These are phyloP conservation scores for Zoysia matrella DNA, from an alignment of 202 grass and related monocot genomes.

Conservation along the genomic window DNA sequence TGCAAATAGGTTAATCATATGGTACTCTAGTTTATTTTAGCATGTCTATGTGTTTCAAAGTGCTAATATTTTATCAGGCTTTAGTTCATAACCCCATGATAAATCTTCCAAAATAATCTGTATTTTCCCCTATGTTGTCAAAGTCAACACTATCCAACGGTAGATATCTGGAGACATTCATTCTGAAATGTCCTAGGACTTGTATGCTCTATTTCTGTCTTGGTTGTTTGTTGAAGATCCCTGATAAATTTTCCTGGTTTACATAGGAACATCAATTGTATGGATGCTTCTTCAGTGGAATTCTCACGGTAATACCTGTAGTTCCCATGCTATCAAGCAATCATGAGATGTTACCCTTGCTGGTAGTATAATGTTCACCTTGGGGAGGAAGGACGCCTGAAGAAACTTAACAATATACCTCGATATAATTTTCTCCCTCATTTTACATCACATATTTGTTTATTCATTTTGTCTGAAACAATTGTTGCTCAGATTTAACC, in stretches of 20 bases:
- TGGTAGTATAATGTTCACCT: neutral
- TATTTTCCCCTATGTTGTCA: no score
- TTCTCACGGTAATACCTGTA: conserved; percentile 54
- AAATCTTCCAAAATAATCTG: no score
- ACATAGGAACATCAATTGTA: conserved; percentile 73
- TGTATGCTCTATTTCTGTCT: neutral
- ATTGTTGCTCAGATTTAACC: neutral
- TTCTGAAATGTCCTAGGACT: neutral
- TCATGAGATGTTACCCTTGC: conserved; percentile 10
- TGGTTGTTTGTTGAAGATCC: neutral
- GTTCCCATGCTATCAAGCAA: conserved; percentile 46
- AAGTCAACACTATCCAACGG: no score
- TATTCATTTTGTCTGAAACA: neutral
- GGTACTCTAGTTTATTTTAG: no score
- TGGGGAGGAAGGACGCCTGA: neutral
- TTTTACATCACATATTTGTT: neutral
- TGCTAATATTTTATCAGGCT: no score
- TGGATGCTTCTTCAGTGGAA: conserved; percentile 93
- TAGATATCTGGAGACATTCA: no score
- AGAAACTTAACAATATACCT: neutral
- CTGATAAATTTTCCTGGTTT: conserved; percentile 4
- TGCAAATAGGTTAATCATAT: no score
- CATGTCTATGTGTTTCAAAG: no score
- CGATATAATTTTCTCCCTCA: no score
- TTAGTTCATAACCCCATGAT: no score